Evolutionary conservation across 768 basidiomycete genomes (phyloP).

Genomic region (Leucocoprinus sp.): DNA sequence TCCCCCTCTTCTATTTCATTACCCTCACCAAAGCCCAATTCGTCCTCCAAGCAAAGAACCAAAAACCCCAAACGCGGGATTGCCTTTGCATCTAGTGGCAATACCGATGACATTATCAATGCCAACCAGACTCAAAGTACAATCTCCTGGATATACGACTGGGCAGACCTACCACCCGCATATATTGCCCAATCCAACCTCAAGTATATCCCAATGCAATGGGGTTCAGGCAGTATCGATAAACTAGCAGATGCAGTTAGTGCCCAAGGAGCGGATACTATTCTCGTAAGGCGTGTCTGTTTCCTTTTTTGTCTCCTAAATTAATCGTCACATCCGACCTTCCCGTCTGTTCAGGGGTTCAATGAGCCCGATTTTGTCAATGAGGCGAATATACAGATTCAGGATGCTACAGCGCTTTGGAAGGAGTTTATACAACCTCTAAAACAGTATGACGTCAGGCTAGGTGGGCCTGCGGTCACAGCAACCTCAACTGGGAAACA

Average conservation of each 20-base stretch:
- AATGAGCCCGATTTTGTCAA: slow-evolving; percentile 48
- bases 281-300: slow-evolving; percentile 31
- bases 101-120: slow-evolving; percentile 33
- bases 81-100: slow-evolving; percentile 31
- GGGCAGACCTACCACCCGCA: slow-evolving; percentile 38
- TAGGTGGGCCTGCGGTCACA: slow-evolving; percentile 54
- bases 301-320: background rate
- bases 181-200: slow-evolving; percentile 36
- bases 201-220: slow-evolving; percentile 46
- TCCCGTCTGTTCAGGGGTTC: slow-evolving; percentile 23
- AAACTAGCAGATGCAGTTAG: slow-evolving; percentile 29
- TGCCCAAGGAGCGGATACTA: slow-evolving; percentile 38
- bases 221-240: slow-evolving; percentile 35
- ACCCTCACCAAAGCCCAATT: background rate
- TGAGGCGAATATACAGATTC: slow-evolving; percentile 38
- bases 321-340: slow-evolving; percentile 25
- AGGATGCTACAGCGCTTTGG: slow-evolving; percentile 47
- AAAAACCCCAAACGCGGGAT: slow-evolving; percentile 42
- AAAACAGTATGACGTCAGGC: slow-evolving; percentile 35
- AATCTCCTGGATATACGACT: slow-evolving; percentile 45
- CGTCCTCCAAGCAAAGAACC: slow-evolving; percentile 13
- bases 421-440: slow-evolving; percentile 49
- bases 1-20: slow-evolving; percentile 14
- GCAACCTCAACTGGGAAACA: slow-evolving; percentile 41
- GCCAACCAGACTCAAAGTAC: slow-evolving; percentile 37